Percentiles rank a stretch among this genome's conserved stretches.
These are phyloP conservation scores for Ogataea neopini DNA, from an alignment of 805 yeast genomes.

Conservation along the genomic window DNA sequence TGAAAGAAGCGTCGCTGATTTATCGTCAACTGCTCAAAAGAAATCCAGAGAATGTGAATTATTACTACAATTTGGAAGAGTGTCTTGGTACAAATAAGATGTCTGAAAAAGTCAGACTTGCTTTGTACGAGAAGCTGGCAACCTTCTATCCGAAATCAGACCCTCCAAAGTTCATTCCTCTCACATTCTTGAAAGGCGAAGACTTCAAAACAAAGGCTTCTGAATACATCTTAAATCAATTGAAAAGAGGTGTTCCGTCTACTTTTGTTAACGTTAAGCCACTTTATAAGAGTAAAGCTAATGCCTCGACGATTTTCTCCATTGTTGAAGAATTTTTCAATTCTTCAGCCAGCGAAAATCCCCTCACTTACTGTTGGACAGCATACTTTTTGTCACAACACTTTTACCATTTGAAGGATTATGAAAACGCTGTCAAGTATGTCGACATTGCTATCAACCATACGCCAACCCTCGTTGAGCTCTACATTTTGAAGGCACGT, in stretches of 20 bases:
- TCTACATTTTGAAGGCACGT: conserved; percentile 77
- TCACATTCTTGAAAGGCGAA: conserved; percentile 64
- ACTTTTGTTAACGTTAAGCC: conserved; percentile 85
- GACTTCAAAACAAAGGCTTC: conserved; percentile 44
- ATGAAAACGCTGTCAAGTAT: conserved; percentile 52
- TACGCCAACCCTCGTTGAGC: conserved; percentile 84
- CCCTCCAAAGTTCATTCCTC: conserved; percentile 75
- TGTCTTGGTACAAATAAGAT: conserved; percentile 54
- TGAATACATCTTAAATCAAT: conserved; percentile 58
- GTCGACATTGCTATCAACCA: conserved; percentile 66
- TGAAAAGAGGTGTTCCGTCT: conserved; percentile 85
- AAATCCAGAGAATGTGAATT: conserved; percentile 76
- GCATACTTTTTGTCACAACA: conserved; percentile 79
- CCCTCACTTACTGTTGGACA: conserved; percentile 65
- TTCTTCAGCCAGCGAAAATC: conserved; percentile 33
- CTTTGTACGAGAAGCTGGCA: conserved; percentile 64
- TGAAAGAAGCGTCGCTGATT: conserved; percentile 63
- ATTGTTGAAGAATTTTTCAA: conserved; percentile 53
- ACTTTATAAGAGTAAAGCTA: conserved; percentile 53
- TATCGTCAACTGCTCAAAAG: conserved; percentile 74
- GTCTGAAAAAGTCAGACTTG: conserved; percentile 50
- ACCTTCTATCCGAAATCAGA: conserved; percentile 81
- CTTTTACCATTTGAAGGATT: conserved; percentile 55
- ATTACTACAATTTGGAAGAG: conserved; percentile 67
- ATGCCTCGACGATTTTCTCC: conserved; percentile 45